These are phyloP conservation scores for Fusarium sublunatum DNA, from an alignment of 2,329 filamentous ascomycete genomes.

Conservation along the genomic window DNA sequence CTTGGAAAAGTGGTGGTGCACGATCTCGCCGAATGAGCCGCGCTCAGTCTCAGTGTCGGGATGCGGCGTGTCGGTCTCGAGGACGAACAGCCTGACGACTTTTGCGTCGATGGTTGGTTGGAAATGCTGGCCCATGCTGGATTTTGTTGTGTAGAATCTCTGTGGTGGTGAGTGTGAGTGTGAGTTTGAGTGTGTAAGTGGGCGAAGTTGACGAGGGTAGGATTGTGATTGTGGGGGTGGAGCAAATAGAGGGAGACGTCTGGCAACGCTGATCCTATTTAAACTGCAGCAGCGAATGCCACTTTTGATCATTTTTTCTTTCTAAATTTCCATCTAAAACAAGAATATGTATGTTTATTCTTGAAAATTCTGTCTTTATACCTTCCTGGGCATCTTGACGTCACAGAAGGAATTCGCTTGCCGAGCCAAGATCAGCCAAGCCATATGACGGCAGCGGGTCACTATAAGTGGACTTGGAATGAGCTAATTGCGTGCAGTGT, in stretches of 20 bases:
- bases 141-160: slow-evolving; percentile 10
- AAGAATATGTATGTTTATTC: not conserved
- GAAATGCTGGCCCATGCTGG: slow-evolving; percentile 44
- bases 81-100: slow-evolving; percentile 59
- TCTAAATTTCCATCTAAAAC: not conserved
- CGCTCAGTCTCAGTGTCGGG: slow-evolving; percentile 60
- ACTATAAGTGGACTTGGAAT: slow-evolving; percentile 27
- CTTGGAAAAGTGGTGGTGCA: slow-evolving; percentile 61
- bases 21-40: slow-evolving; percentile 66
- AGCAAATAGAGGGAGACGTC: slow-evolving; percentile 2
- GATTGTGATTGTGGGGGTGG: not conserved
- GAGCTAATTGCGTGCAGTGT: not conserved
- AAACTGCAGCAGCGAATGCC: slow-evolving; percentile 12
- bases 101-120: slow-evolving; percentile 42
- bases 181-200: not conserved
- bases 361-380: not conserved
- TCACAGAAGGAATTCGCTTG: slow-evolving; percentile 19
- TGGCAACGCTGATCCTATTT: slow-evolving; percentile 7
- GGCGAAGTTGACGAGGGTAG: not conserved
- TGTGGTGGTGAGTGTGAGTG: not conserved
- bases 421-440: not conserved
- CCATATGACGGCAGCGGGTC: slow-evolving; percentile 39
- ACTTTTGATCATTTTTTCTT: slow-evolving; percentile 21
- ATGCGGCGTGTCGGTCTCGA: slow-evolving; percentile 68
- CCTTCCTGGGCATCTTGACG: slow-evolving; percentile 22